These are phyloP conservation scores for Fusarium tricinctum DNA, from an alignment of 2,329 filamentous ascomycete species.

Conservation along the genomic window DNA sequence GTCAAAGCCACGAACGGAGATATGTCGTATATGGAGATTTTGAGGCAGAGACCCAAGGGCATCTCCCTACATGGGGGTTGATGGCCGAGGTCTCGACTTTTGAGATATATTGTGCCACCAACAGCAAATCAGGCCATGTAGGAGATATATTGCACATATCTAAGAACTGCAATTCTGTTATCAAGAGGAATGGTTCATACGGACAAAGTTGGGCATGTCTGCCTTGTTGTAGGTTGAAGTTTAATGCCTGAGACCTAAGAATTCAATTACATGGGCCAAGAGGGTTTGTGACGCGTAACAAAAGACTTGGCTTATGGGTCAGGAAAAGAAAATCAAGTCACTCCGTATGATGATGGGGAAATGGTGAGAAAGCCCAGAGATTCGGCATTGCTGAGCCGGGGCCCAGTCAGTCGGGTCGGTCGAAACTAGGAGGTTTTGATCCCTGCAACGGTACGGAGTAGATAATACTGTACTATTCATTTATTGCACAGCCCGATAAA, in stretches of 20 bases:
- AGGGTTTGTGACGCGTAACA: slow-evolving; percentile 13
- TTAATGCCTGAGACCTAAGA: no score
- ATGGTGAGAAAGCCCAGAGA: slow-evolving; percentile 6
- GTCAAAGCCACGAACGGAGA: slow-evolving; percentile 29
- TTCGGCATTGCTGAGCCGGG: slow-evolving; percentile 30
- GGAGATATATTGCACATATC: slow-evolving; percentile 14
- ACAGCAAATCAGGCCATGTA: not conserved
- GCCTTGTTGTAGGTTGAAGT: no score
- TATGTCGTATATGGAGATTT: slow-evolving; percentile 13
- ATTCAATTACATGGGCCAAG: slow-evolving; percentile 38
- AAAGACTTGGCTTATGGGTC: slow-evolving; percentile 21
- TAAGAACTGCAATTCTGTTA: slow-evolving; percentile 15
- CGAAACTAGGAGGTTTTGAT: slow-evolving; percentile 15
- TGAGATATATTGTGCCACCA: slow-evolving; percentile 1
- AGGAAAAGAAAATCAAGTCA: slow-evolving; percentile 10
- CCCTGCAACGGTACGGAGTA: slow-evolving; percentile 15
- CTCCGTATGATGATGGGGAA: not conserved
- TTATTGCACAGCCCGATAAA: slow-evolving; percentile 25
- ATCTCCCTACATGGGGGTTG: slow-evolving; percentile 7
- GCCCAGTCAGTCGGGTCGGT: slow-evolving; percentile 32
- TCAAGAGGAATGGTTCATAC: not conserved
- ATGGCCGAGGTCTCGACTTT: slow-evolving; percentile 14
- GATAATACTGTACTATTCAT: no score
- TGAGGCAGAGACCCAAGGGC: not conserved
- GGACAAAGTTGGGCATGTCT: no score